Base-by-base conservation (phyloP, 768 basidiomycete genomes). In the Cystofilobasidium bisporidii region DNA sequence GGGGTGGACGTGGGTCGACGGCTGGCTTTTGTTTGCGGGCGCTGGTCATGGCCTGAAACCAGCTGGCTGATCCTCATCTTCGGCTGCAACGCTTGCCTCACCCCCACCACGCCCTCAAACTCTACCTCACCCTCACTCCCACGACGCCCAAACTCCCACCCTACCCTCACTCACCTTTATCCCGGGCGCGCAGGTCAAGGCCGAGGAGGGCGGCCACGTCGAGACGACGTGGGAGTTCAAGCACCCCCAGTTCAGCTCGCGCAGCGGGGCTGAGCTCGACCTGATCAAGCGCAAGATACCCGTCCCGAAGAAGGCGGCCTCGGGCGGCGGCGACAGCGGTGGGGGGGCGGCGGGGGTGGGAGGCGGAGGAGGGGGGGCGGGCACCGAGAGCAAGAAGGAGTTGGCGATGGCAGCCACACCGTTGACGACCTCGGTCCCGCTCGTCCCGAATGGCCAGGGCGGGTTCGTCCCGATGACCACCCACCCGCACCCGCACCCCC, bases 201-300 rank as follows among this genome's bases (percentile, higher is more conserved):
- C 88, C 73, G 85, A 85, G 2, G 91, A 91, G 71, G 89, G 89
- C 72, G 80, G 83, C 74, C 83, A 85, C 70, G 89, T 81, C 67
- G 84, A 65, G 83, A 84, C 70, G 83, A 84, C 70, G 80, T 78
- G 77, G 85, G 77, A 79, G 57, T 79, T 79, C 72, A 72, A 74
- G 33, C 79, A 79, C 61, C 79, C 79, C 2, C 83, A 78, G 81
- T 87, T 78, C 82, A 82, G 72, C 20, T 81, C 78, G 11, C 82
- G 83, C 20, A 80, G 81, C 69, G 81, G 83, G 50, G 82, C 82
- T 72, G 76, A 77, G 14, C 80, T 86, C 65, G 85, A 86, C 75
- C 83, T 84, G 72, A 86, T 79, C 79, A 74, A 80, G 68, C 67
- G 72, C 5, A 72, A 72, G 55, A 64, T 59, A 4, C 69, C 70